These are phyloP conservation scores for Mycena epipterygia DNA, from an alignment of 768 basidiomycete genomes.

Conservation along the genomic window DNA sequence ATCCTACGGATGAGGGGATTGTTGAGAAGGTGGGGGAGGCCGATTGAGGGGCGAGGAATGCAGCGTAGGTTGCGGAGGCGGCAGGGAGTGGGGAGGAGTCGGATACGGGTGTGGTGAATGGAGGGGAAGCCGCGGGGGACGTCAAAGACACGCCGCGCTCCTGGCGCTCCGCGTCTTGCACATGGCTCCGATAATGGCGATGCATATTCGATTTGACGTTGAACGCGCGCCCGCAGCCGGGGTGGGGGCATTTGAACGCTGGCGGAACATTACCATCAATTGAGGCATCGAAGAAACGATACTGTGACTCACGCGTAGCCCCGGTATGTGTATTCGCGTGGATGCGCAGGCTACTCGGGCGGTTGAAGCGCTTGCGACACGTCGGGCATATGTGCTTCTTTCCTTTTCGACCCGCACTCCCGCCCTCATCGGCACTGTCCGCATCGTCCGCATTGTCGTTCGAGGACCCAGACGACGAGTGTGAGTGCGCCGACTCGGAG, in stretches of 20 bases:
- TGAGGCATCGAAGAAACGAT: not conserved
- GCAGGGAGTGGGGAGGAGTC: too few relatives aligned
- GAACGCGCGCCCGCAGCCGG: constrained; percentile 1
- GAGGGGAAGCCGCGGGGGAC: too few relatives aligned
- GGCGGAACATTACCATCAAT: not conserved
- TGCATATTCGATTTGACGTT: constrained; percentile 9
- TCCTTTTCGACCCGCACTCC: not conserved
- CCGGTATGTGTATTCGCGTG: constrained; percentile 80
- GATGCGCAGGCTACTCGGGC: constrained; percentile 75
- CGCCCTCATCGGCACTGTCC: not conserved
- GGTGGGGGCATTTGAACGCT: not conserved
- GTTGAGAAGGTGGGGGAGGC: too few relatives aligned
- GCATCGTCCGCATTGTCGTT: not conserved
- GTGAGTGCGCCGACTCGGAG: not conserved
- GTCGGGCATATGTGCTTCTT: not conserved
- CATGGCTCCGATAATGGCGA: not conserved
- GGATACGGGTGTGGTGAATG: too few relatives aligned
- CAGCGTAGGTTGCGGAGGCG: too few relatives aligned
- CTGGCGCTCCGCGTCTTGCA: too few relatives aligned
- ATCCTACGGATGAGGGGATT: too few relatives aligned
- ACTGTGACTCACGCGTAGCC: constrained; percentile 66
- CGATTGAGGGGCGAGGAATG: too few relatives aligned
- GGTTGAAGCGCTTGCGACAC: constrained; percentile 58
- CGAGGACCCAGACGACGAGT: not conserved
- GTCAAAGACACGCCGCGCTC: too few relatives aligned